Percentiles rank a stretch among this genome's conserved stretches.
Evolutionary conservation across 2,329 filamentous ascomycete species (phyloP).

Genomic region (Metarhizium sp.): DNA sequence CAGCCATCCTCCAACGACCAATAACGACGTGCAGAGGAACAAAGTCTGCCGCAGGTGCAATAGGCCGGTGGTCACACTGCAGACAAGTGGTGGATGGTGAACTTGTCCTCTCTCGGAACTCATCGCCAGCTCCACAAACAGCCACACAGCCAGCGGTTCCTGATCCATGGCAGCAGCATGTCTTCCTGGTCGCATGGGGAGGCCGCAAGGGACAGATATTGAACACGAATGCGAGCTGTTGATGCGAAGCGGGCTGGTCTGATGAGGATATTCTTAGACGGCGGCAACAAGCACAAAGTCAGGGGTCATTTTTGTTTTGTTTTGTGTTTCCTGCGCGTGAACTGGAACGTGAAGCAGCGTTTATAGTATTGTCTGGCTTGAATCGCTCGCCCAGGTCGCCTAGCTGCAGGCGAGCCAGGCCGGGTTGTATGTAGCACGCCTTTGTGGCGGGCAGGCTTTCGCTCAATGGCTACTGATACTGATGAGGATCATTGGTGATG

Average conservation of each 20-base stretch:
- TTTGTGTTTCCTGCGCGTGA: background rate
- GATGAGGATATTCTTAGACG: background rate
- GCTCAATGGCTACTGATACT: too few relatives aligned
- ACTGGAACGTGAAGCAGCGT: background rate
- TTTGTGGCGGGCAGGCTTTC: too few relatives aligned
- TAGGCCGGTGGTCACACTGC: slow-evolving; percentile 6
- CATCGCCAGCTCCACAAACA: slow-evolving; percentile 3
- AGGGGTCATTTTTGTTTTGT: background rate
- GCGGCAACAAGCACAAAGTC: background rate
- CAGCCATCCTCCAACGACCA: slow-evolving; percentile 1
- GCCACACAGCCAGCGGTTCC: slow-evolving; percentile 1
- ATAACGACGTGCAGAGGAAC: background rate
- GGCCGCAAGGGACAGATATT: background rate
- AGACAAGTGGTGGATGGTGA: slow-evolving; percentile 1
- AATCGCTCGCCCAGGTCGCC: background rate
- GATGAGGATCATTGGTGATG: background rate
- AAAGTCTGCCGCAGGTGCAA: slow-evolving; percentile 4
- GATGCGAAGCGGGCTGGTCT: background rate
- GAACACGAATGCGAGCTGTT: background rate
- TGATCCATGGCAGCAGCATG: background rate
- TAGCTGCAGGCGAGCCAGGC: too few relatives aligned
- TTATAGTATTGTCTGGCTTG: background rate
- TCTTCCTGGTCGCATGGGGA: background rate
- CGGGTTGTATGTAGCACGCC: background rate
- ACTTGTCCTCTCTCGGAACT: slow-evolving; percentile 5